Evolutionary conservation across 768 basidiomycete genomes (phyloP), one percentile per base, ranked within the genome.

Genomic region (Suillus tomentosus): DNA sequence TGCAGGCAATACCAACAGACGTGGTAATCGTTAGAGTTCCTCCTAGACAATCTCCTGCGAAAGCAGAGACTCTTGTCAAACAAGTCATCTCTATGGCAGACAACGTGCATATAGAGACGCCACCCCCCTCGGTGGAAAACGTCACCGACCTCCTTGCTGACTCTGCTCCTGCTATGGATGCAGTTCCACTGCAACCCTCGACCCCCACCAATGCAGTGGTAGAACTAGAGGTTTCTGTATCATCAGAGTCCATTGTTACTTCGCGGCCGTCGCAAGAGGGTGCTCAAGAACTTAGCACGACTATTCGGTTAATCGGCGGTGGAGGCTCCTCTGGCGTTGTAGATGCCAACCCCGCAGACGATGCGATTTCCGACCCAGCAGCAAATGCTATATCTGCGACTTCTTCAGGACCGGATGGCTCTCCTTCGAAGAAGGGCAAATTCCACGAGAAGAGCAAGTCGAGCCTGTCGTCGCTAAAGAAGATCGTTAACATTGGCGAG

Each of bases 251-350:
- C 19, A 68, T 60, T 36, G 50, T 47, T 50, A 45, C 63, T 15
- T 48, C 53, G 31, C 48, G 64, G 24, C 57, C 62, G 9, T 53
- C 63, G 17, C 69, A 67, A 60, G 72, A 70, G 3, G 69, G 70
- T 17, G 66, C 65, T 19, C 54, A 66, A 34, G 70, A 58, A 42
- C 11, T 79, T 22, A 79, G 80, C 54, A 76, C 80, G 13, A 86
- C 85, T 14, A 80, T 89, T 60, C 84, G 85, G 51, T 72, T 89
- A 15, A 81, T 89, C n/a, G 87, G 86, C 22, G 84, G 81, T 2
- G 82, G 83, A 22, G 85, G 85, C 19, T 74, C 78, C 10, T 66
- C 65, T 8, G 62, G 47, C 24, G 24, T 75, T 45, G 73, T 73
- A 50, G 75, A 76, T n/a, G 71, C 71, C 10, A 53, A 72, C 9